Conservation (phyloP, 2,329 filamentous ascomycete species). For the Pezicula neosporulosa region DNA sequence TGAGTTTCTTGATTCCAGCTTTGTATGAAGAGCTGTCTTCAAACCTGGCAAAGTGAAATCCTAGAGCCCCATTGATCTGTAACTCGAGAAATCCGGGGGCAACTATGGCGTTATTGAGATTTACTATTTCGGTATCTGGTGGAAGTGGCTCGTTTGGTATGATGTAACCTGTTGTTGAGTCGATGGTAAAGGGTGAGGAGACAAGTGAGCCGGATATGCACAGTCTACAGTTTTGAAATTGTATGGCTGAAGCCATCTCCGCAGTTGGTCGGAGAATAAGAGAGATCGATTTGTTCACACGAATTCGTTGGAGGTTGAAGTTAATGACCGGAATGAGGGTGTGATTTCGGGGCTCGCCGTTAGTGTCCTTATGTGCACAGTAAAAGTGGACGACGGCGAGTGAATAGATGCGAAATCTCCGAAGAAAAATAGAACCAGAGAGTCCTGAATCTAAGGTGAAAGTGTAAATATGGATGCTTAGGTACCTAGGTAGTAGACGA, state of each 20-base stretch:
- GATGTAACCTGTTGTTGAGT: slow-evolving; percentile 16
- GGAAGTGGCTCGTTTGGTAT: slow-evolving; percentile 19
- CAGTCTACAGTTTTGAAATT: slow-evolving; percentile 22
- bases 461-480: too few relatives aligned
- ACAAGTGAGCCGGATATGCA: slow-evolving; percentile 19
- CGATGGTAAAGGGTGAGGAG: slow-evolving; percentile 16
- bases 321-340: too few relatives aligned
- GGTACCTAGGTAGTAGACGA: too few relatives aligned
- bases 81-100: slow-evolving; percentile 53
- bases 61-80: slow-evolving; percentile 45
- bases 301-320: too few relatives aligned
- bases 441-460: too few relatives aligned
- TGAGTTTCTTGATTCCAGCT: slow-evolving; percentile 40
- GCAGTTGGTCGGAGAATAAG: not conserved
- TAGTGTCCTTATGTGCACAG: too few relatives aligned
- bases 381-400: too few relatives aligned
- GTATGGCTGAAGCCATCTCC: slow-evolving; percentile 14
- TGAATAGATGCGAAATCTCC: too few relatives aligned
- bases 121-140: slow-evolving; percentile 20
- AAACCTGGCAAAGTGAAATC: slow-evolving; percentile 51
- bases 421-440: too few relatives aligned
- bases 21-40: slow-evolving; percentile 34
- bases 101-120: slow-evolving; percentile 45
- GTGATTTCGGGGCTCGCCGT: too few relatives aligned
- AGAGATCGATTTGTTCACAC: too few relatives aligned